Conservation (phyloP, 257 asterid genomes). For the Salvia rosmarinus region DNA sequence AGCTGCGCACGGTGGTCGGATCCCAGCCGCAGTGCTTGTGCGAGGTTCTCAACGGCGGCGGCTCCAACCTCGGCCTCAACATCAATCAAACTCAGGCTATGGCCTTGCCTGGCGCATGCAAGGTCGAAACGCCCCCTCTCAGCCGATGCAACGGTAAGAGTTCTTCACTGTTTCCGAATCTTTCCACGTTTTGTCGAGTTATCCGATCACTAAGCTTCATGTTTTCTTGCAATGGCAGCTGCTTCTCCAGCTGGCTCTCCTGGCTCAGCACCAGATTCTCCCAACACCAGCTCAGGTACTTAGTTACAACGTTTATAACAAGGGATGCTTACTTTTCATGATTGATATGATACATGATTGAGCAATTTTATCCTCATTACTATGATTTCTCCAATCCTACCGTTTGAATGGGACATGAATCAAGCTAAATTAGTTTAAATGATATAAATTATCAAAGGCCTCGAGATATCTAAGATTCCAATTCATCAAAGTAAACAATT, state of each 20-base stretch:
- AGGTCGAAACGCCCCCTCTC: slow-evolving; percentile 66
- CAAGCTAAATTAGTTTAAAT: too few relatives aligned
- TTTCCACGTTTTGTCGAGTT: background rate
- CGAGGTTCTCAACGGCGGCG: slow-evolving; percentile 68
- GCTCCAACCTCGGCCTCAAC: slow-evolving; percentile 56
- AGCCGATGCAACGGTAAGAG: slow-evolving; percentile 62
- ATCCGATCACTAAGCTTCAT: background rate
- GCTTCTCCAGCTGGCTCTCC: slow-evolving; percentile 71
- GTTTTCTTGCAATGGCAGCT: slow-evolving; percentile 41
- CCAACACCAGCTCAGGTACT: slow-evolving; percentile 42
- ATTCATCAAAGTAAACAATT: too few relatives aligned
- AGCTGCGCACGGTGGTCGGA: slow-evolving; percentile 62
- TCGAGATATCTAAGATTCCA: too few relatives aligned
- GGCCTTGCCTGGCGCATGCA: slow-evolving; percentile 71
- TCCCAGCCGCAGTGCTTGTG: slow-evolving; percentile 76
- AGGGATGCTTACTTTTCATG: too few relatives aligned
- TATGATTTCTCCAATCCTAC: too few relatives aligned
- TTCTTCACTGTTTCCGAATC: background rate
- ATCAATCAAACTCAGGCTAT: slow-evolving; percentile 83
- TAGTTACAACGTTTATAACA: too few relatives aligned
- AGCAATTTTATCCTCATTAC: too few relatives aligned
- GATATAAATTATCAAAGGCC: too few relatives aligned
- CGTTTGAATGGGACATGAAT: too few relatives aligned
- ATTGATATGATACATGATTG: too few relatives aligned
- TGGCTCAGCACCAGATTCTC: slow-evolving; percentile 50